Evolutionary conservation across 2,329 filamentous ascomycete genomes (phyloP), one percentile per base, ranked within the genome.

Genomic region (Arthrobotrys sphaeroides): DNA sequence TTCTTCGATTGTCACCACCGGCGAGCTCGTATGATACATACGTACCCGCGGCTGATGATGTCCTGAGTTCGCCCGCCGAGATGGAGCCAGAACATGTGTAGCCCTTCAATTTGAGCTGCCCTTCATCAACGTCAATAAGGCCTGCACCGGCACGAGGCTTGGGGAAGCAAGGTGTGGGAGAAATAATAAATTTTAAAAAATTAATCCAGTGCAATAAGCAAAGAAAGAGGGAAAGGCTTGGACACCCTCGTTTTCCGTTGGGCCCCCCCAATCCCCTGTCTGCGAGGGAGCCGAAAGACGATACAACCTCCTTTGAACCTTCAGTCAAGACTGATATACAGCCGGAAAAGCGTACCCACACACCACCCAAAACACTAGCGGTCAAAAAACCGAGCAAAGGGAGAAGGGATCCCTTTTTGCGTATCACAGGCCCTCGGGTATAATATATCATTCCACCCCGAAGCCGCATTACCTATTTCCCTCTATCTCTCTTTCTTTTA

Each of bases 391-490:
- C 43, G 55, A 70, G 55, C 45, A 43, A 70, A 70, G 42, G 66
- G 66, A 53, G 28, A 38, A 55, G 59, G 51, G 47, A 64, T 65
- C 72, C 64, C 31, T 55, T 55, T 75, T 74, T 42, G 20, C 64
- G 72, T 69, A 69, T 65, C 72, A 75, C 72, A 75, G 64, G 72
- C 49, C 57, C 22, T 69, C 72, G 72, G 72, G 64, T 69, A 64
- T 75, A 69, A 75, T 75, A 75, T 68, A 75, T 69, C 64, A 43
- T 64, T 75, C 53, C 64, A 69, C 72, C 64, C 72, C 70, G 57
- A 61, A 55, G 62, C 64, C 64, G 55, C 57, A 61, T 61, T 53
- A 57, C 33, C 43, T 42, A 42, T 40, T 57, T 31, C 20, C 36
- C 42, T 49, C 42, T 42, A 42, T 62, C 40, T 47, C 45, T 64